Percentiles rank a stretch among this genome's conserved stretches.
Evolutionary conservation across 164 flowering plant species (phyloP).

Genomic region (Piper longum): DNA sequence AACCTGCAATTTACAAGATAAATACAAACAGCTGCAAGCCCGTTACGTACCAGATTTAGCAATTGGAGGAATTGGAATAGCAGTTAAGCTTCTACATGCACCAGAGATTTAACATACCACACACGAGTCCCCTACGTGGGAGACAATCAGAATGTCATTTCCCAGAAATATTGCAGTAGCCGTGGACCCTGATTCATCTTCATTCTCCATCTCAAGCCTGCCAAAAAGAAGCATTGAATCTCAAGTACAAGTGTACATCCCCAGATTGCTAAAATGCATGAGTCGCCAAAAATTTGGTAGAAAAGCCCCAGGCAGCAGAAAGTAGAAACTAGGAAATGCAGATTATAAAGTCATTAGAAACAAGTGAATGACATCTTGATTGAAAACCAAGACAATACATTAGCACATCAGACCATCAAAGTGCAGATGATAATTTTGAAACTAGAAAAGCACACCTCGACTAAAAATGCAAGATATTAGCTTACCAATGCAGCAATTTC

Average conservation of each 20-base stretch:
- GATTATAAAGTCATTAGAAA: too few species aligned
- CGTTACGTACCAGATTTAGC: neutral
- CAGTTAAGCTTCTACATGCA: neutral
- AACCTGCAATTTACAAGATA: constrained; percentile 30
- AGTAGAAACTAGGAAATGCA: too few species aligned
- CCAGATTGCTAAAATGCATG: too few species aligned
- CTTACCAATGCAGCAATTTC: constrained; percentile 61
- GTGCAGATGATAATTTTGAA: too few species aligned
- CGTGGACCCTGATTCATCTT: constrained; percentile 81
- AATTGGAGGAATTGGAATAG: neutral
- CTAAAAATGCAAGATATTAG: neutral
- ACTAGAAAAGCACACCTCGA: neutral
- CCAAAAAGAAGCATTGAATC: constrained; percentile 10
- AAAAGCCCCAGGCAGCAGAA: too few species aligned
- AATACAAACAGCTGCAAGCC: neutral
- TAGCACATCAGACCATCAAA: too few species aligned
- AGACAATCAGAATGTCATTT: constrained; percentile 40
- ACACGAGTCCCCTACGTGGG: constrained; percentile 86
- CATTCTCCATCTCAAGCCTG: constrained; percentile 70
- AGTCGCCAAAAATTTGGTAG: too few species aligned
- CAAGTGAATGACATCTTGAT: too few species aligned
- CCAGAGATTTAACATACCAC: constrained; percentile 32
- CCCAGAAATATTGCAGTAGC: constrained; percentile 71
- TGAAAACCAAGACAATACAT: too few species aligned
- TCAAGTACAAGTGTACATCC: neutral